Conservation (phyloP, 2,329 filamentous ascomycete genomes). For the Claviceps sorghi region DNA sequence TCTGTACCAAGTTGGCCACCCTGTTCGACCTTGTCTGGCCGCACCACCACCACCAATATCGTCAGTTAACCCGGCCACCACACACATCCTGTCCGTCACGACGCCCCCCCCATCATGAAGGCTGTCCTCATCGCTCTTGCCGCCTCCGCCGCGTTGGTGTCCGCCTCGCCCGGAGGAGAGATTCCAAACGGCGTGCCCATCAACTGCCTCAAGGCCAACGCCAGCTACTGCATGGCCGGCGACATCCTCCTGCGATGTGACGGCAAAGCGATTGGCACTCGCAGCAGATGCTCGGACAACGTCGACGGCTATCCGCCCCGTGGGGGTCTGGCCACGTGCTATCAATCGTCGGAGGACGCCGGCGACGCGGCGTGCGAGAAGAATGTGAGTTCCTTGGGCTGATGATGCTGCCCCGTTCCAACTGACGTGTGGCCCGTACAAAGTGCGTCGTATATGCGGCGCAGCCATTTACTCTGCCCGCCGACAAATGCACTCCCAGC, state of each 20-base stretch:
- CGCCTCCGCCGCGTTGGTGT: conserved; percentile 21
- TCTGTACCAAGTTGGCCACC: background rate
- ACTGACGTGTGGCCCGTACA: background rate
- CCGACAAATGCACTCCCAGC: conserved; percentile 20
- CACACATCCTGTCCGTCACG: background rate
- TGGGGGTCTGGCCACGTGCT: conserved; percentile 25
- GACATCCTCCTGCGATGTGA: conserved; percentile 35
- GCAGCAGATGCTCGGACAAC: conserved; percentile 30
- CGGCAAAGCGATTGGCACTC: conserved; percentile 20
- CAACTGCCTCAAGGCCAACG: conserved; percentile 26
- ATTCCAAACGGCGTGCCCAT: conserved; percentile 13
- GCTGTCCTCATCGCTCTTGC: conserved; percentile 16
- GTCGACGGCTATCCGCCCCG: conserved; percentile 27
- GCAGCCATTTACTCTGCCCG: conserved; percentile 23
- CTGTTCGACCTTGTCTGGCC: background rate
- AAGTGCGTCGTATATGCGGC: conserved; percentile 30
- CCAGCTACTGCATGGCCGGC: conserved; percentile 27
- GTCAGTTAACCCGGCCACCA: background rate
- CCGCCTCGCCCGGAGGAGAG: conserved; percentile 28
- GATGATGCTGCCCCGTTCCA: background rate
- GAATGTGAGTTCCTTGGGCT: conserved; percentile 21
- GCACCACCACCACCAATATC: background rate
- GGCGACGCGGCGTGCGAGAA: conserved; percentile 34
- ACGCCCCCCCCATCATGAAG: conserved; percentile 19
- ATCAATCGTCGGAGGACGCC: conserved; percentile 20